Percentiles rank a stretch among this genome's conserved stretches.
These are phyloP conservation scores for Shiraia sp. DNA, from an alignment of 2,329 filamentous ascomycete species.

Conservation along the genomic window DNA sequence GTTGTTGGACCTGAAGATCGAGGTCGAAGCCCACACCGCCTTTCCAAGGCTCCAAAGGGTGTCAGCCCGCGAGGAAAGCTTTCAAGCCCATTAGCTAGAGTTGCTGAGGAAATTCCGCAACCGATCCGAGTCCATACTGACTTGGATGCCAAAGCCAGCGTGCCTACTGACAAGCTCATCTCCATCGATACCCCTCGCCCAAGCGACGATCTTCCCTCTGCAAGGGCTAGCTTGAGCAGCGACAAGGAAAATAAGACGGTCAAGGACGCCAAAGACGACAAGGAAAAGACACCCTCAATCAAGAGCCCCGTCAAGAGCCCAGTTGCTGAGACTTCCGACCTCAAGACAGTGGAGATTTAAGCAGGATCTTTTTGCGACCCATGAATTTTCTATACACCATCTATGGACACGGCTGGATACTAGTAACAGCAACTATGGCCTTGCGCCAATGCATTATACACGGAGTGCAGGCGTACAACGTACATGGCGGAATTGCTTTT, in stretches of 20 bases:
- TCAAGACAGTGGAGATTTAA: constrained; percentile 56
- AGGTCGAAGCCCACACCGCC: constrained; percentile 72
- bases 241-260: constrained; percentile 44
- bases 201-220: constrained; percentile 40
- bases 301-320: constrained; percentile 40
- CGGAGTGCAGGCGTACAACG: constrained; percentile 26
- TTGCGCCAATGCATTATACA: constrained; percentile 12
- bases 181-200: constrained; percentile 47
- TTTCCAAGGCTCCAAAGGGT: constrained; percentile 61
- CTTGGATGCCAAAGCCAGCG: constrained; percentile 32
- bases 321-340: constrained; percentile 40
- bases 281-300: constrained; percentile 22
- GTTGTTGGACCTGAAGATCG: constrained; percentile 61
- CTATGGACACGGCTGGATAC: constrained; percentile 36
- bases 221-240: constrained; percentile 40
- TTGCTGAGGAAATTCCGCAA: constrained; percentile 67
- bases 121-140: constrained; percentile 45
- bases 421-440: constrained; percentile 15
- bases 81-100: constrained; percentile 72
- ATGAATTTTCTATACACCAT: constrained; percentile 15
- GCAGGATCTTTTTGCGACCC: neutral
- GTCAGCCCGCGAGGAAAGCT: constrained; percentile 68
- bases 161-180: constrained; percentile 46
- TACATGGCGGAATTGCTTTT: constrained; percentile 10
- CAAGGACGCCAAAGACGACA: constrained; percentile 29